Base-by-base conservation (phyloP, 257 asterid species). In the Fraxinus anomala region DNA sequence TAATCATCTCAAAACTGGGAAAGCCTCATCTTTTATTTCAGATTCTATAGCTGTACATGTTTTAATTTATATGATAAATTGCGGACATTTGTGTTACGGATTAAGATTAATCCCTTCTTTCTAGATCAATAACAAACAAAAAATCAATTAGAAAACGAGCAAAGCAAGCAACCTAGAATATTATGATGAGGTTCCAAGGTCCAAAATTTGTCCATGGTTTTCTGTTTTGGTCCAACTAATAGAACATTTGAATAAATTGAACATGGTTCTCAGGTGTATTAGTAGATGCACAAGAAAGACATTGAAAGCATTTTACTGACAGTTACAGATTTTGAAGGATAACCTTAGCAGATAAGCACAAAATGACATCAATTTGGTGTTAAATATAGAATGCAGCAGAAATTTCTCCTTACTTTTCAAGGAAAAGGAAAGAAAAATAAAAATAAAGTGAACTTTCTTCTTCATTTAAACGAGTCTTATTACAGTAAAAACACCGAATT, bases 381-480 rank as follows among this genome's bases (percentile, higher is more conserved):
- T 6, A 16, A 47, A 47, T 47, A 16, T 47, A 47, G 16, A 47
- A 47, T 14, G 1, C n/a, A 47, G 21, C 21, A 47, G 56, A 47
- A 47, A 6, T 47, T 47, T 47, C 56, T 3, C 56, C n/a, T 16
- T 12, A 47, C 21, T 47, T 47, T 47, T 12, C 56, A 47, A 47
- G 56, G n/a, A 14, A 47, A 47, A 4, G 21, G 56, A 4, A 4
- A 47, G 56, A 47, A 47, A 47, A 14, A 16, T 1, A 47, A 47
- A 42, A 47, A 47, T 68, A 34, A n/a, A 59, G 72, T 23, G 72
- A 74, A 61, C 31, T n/a, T 10, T 74, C 66, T 74, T 36, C 44
- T 70, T 24, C 54, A 36, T n/a, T 70, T 47, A 47, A 47, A 0
- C 56, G n/a, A 14, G 56, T 47, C 56, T 16, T 14, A 47, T 14